Conservation (phyloP, 1,139 yeast genomes). For the Magnusiomyces starmeri region DNA sequence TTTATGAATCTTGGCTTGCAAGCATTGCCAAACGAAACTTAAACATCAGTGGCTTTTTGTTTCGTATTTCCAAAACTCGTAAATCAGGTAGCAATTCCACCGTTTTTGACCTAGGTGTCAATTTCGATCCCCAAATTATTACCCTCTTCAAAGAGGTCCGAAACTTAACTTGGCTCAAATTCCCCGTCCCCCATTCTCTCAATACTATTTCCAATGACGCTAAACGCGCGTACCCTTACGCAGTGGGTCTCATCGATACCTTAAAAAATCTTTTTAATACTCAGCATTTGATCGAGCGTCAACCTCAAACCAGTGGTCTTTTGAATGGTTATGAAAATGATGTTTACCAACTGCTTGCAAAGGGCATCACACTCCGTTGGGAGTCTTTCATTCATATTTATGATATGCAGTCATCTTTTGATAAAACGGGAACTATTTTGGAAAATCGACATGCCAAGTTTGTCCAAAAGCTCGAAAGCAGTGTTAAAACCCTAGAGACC, state of each 20-base stretch:
- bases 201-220: constrained; percentile 41
- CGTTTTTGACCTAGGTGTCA: constrained; percentile 32
- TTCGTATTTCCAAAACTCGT: constrained; percentile 33
- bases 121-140: constrained; percentile 46
- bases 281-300: constrained; percentile 28
- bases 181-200: constrained; percentile 51
- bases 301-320: constrained; percentile 38
- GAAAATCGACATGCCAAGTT: constrained; percentile 40
- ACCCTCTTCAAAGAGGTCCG: constrained; percentile 48
- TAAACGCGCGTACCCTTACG: constrained; percentile 50
- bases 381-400: constrained; percentile 45
- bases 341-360: constrained; percentile 31
- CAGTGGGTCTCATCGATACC: constrained; percentile 48
- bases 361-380: constrained; percentile 46
- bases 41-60: constrained; percentile 36
- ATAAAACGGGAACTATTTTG: constrained; percentile 8
- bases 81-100: constrained; percentile 12
- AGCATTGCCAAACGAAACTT: constrained; percentile 24
- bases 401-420: constrained; percentile 33
- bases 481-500: constrained; percentile 34
- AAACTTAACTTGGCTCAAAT: constrained; percentile 46
- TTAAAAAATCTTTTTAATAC: constrained; percentile 33
- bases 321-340: constrained; percentile 37
- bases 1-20: constrained; percentile 44
- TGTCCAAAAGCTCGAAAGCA: constrained; percentile 39